phyloP scores from a whole-genome alignment of 306 rosid genomes.

The Quercus berberidifolia region DNA sequence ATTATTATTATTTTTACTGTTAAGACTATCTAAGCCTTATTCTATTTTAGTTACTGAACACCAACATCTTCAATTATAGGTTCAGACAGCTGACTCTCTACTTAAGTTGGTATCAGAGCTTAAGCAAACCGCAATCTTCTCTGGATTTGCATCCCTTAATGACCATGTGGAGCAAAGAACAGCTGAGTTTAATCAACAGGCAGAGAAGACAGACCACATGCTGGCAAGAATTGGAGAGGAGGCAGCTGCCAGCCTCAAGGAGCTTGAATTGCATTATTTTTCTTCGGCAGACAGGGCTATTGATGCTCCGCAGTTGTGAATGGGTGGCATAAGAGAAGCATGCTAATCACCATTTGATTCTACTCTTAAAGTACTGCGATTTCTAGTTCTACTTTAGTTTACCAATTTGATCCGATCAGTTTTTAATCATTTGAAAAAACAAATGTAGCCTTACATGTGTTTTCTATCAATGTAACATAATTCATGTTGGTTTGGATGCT shows the following conservation, averaged over 20 bases:
- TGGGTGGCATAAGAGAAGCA: not conserved
- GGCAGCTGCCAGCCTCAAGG: slow-evolving; percentile 80
- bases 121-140: slow-evolving; percentile 90
- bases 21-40: too few relatives aligned
- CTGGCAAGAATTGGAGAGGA: slow-evolving; percentile 79
- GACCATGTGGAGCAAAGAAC: slow-evolving; percentile 86
- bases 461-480: too few relatives aligned
- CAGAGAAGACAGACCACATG: slow-evolving; percentile 55
- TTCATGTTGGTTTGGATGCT: too few relatives aligned
- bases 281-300: slow-evolving; percentile 51
- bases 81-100: slow-evolving; percentile 80
- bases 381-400: too few relatives aligned
- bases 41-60: not conserved
- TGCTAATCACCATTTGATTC: too few relatives aligned
- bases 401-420: too few relatives aligned
- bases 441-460: too few relatives aligned
- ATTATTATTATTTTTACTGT: too few relatives aligned
- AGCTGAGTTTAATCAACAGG: slow-evolving; percentile 64
- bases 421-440: too few relatives aligned
- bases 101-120: slow-evolving; percentile 79
- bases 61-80: slow-evolving; percentile 34
- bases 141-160: slow-evolving; percentile 90
- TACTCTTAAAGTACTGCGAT: too few relatives aligned
- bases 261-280: slow-evolving; percentile 76
- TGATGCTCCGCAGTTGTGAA: slow-evolving; percentile 29